A percentile compares a stretch with the other conserved stretches of the same genome.
Conservation (phyloP, 108 stramenopile genomes). For the Cyclotella cryptica region DNA sequence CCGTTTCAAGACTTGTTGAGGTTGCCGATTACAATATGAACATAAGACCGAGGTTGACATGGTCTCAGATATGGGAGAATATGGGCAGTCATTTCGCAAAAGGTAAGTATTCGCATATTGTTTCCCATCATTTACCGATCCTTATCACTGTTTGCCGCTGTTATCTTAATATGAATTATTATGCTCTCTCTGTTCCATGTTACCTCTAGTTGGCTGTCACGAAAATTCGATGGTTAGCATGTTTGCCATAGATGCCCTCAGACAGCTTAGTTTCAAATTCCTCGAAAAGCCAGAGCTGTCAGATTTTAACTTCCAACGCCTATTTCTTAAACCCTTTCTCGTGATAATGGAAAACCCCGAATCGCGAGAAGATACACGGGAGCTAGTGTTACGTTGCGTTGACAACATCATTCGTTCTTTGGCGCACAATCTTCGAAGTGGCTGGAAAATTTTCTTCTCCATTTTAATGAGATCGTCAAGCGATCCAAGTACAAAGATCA, state of each 20-base stretch:
- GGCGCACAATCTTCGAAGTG: conserved; percentile 85
- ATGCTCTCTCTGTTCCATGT: no score
- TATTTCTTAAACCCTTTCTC: conserved; percentile 94
- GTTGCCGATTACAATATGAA: conserved; percentile 99
- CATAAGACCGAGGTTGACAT: conserved; percentile 91
- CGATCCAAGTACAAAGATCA: conserved; percentile 73
- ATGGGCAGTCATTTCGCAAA: conserved; percentile 92
- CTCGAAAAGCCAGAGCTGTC: conserved; percentile 96
- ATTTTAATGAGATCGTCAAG: conserved; percentile 71
- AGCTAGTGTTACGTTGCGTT: conserved; percentile 84
- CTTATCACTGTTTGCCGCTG: no score
- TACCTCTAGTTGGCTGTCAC: conserved; percentile 81
- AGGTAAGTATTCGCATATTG: conserved; percentile 3
- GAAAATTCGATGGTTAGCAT: conserved; percentile 92
- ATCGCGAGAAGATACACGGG: conserved; percentile 77
- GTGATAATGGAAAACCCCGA: conserved; percentile 75
- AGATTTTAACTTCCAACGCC: conserved; percentile 97
- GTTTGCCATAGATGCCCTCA: conserved; percentile 97
- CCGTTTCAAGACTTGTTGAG: conserved; percentile 85
- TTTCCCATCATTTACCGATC: no score
- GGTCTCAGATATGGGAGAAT: conserved; percentile 95
- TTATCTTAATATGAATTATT: no score
- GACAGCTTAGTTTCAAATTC: conserved; percentile 98
- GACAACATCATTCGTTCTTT: conserved; percentile 86
- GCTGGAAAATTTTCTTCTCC: conserved; percentile 92